Evolutionary conservation across 768 basidiomycete species (phyloP), one percentile per base, ranked within the genome.

Genomic region (Symmetrospora coprosmae): DNA sequence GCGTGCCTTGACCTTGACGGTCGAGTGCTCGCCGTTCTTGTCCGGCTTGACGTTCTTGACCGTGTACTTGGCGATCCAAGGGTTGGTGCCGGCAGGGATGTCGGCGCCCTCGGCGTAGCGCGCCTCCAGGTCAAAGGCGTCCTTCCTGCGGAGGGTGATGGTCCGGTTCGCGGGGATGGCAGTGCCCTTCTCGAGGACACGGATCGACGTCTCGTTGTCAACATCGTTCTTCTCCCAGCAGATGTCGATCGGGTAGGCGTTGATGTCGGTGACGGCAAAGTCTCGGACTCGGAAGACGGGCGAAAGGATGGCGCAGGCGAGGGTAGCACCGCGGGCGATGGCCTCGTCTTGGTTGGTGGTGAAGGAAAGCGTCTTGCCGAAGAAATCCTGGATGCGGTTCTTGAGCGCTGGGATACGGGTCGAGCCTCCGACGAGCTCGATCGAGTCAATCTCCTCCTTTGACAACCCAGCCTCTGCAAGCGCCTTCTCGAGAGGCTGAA

Each of bases 321-420:
- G 94, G 56, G 94, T 96, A 50, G 90, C 86, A 39, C 92, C 94
- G 43, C 92, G 87, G 8, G 88, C 89, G 67, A 90, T 79, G 62
- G 94, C 91, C 76, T 97, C 94, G 67, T 97, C 94, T 76, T 91
- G 88, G 78, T 97, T 99, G 71, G 92, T 82, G 31, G 94, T 97
- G 66, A 84, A 84, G 17, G 81, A 85, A 66, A 97, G 83, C n/a
- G 75, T 60, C 75, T 89, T 89, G 52, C 85, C 86, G 75, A 94
- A 90, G 64, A 82, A 84, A 31, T 80, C 77, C 69, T 85, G 82
- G 74, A 99, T 91, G 71, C 83, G 80, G 35, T 80, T 76, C 71
- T 91, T 88, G 71, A 97, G 85, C 30, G 91, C 82, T 23, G 92
- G 92, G 56, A 97, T 78, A 74, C 91, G 90, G 1, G 90, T 92